phyloP scores from a whole-genome alignment of 169 alveolate species.

The Eimeria praecox region DNA sequence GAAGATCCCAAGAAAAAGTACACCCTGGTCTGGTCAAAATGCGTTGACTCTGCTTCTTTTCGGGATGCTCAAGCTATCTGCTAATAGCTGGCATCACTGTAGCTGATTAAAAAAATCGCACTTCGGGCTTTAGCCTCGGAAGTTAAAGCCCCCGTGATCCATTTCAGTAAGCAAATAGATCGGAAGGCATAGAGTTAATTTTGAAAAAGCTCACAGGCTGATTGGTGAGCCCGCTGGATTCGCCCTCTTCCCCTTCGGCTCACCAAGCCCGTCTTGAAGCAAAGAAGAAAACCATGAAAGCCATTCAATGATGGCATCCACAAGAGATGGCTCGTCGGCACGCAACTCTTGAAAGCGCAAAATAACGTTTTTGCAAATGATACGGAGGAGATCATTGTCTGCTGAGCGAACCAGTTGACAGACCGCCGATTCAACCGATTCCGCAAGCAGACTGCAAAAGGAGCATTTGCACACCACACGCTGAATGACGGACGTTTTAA shows the following conservation, averaged over 20 bases:
- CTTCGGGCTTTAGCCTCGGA: background rate
- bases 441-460: background rate
- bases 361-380: background rate
- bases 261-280: background rate
- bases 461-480: background rate
- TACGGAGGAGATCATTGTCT: constrained; percentile 8
- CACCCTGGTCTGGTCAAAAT: background rate
- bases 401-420: constrained; percentile 21
- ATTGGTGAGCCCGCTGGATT: background rate
- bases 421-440: background rate
- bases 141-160: no score
- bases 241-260: background rate
- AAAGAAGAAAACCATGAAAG: constrained; percentile 41
- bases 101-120: background rate
- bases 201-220: background rate
- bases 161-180: background rate
- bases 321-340: constrained; percentile 52
- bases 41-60: background rate
- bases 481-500: background rate
- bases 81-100: background rate
- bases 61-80: background rate
- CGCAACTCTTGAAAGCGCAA: background rate
- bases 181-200: background rate
- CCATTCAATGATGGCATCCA: constrained; percentile 34
- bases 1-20: background rate